Conservation (phyloP, 148 eudicot species). For the Cornus florida region DNA sequence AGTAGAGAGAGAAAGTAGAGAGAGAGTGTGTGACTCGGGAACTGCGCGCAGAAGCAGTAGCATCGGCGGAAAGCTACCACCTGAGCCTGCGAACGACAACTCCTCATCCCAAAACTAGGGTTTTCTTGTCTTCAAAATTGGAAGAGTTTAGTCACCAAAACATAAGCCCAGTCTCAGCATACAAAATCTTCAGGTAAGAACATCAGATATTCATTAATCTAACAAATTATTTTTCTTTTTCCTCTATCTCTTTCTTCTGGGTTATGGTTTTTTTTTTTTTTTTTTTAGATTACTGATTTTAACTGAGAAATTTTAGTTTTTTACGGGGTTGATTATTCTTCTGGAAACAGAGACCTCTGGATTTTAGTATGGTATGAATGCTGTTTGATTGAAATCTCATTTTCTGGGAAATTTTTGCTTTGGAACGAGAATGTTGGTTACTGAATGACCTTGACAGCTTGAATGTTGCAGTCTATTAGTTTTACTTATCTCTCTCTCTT, state of each 20-base stretch:
- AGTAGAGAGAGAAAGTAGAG: too few relatives aligned
- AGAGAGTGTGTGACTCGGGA: conserved; percentile 6
- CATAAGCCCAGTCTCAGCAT: too few relatives aligned
- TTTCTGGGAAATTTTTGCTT: background rate
- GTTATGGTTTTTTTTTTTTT: too few relatives aligned
- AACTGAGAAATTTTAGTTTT: background rate
- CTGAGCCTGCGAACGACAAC: background rate
- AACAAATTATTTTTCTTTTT: background rate
- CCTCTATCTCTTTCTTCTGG: too few relatives aligned
- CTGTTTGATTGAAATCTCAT: background rate
- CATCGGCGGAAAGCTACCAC: background rate
- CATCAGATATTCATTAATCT: background rate
- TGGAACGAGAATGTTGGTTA: background rate
- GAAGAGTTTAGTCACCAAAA: background rate
- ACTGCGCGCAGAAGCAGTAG: conserved; percentile 10
- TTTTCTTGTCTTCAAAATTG: background rate
- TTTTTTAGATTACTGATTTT: background rate
- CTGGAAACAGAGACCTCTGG: background rate
- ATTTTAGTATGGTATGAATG: background rate
- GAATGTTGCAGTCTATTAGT: background rate
- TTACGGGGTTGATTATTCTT: background rate
- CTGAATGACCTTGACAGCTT: background rate
- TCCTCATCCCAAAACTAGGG: conserved; percentile 12
- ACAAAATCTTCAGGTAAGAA: conserved; percentile 2
- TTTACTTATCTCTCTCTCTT: background rate